Evolutionary conservation across 768 basidiomycete genomes (phyloP).

Genomic region (Leccinum subgranulosum): DNA sequence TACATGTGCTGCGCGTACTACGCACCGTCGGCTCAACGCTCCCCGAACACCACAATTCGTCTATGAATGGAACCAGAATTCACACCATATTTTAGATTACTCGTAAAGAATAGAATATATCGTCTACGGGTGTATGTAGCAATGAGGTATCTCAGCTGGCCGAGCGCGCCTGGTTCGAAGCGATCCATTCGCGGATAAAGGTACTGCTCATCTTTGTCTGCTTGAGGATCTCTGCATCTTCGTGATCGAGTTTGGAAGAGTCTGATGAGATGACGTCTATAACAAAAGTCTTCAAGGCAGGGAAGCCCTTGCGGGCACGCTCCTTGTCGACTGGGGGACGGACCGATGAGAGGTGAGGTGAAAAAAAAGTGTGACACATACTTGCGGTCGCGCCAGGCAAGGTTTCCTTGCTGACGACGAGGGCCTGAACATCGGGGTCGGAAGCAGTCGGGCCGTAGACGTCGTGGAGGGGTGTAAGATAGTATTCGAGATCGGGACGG

Average conservation of each 20-base stretch:
- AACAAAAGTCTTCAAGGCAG: conserved; percentile 62
- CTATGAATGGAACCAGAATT: neutral
- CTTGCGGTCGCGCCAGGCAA: conserved; percentile 69
- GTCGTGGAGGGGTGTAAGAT: conserved; percentile 75
- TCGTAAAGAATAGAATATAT: conserved; percentile 5
- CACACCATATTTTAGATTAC: conserved; percentile 2
- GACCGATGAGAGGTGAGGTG: neutral
- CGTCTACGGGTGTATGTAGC: neutral
- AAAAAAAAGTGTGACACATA: conserved; percentile 30
- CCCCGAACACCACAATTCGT: neutral
- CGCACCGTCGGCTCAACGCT: neutral
- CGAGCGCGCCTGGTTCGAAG: conserved; percentile 10
- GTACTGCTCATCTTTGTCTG: conserved; percentile 93
- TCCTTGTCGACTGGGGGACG: conserved; percentile 55
- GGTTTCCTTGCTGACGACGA: conserved; percentile 92
- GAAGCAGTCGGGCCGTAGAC: conserved; percentile 89
- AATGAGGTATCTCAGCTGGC: conserved; percentile 4
- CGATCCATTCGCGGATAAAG: conserved; percentile 88
- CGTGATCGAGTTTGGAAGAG: conserved; percentile 53
- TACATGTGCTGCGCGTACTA: conserved; percentile 5
- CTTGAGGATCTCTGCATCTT: conserved; percentile 67
- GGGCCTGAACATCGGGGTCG: conserved; percentile 85
- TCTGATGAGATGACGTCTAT: conserved; percentile 88
- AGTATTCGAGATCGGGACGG: conserved; percentile 58
- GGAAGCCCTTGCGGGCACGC: conserved; percentile 53